Conservation (phyloP, 2,329 filamentous ascomycete genomes). For the Acarospora socialis region DNA sequence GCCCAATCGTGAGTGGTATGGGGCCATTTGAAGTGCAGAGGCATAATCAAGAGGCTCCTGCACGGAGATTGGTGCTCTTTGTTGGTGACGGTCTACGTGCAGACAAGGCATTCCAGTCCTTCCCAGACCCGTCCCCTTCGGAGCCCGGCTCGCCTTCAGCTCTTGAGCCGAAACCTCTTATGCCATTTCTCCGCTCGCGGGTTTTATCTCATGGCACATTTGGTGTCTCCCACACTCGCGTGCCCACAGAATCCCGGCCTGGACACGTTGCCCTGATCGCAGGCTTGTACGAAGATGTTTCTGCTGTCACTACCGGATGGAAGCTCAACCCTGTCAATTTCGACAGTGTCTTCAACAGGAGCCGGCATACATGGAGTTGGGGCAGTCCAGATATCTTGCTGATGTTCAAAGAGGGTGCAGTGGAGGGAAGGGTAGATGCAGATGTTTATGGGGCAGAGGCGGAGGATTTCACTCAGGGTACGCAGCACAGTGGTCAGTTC, state of each 20-base stretch:
- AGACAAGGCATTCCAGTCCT: constrained; percentile 92
- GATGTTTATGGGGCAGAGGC: constrained; percentile 68
- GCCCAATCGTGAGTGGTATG: constrained; percentile 94
- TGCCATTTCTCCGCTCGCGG: constrained; percentile 80
- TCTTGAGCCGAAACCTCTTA: constrained; percentile 61
- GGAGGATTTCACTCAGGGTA: constrained; percentile 67
- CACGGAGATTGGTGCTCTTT: constrained; percentile 80
- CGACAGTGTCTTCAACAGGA: constrained; percentile 96
- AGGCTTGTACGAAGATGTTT: constrained; percentile 94
- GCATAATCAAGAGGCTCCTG: constrained; percentile 52
- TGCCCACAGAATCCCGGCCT: constrained; percentile 90
- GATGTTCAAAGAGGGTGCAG: constrained; percentile 93
- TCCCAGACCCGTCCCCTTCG: constrained; percentile 66
- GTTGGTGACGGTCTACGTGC: constrained; percentile 95
- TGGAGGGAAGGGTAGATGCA: constrained; percentile 75
- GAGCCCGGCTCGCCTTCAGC: constrained; percentile 42
- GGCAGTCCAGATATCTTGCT: constrained; percentile 92
- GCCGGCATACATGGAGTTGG: constrained; percentile 97
- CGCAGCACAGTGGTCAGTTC: too few species aligned
- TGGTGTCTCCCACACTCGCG: constrained; percentile 89
- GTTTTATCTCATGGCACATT: constrained; percentile 86
- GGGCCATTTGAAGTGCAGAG: constrained; percentile 59
- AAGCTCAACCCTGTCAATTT: constrained; percentile 97
- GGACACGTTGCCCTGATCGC: constrained; percentile 96
- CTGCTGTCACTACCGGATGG: constrained; percentile 93